These are phyloP conservation scores for Cladophialophora psammophila DNA, from an alignment of 2,329 filamentous ascomycete genomes.

Conservation along the genomic window DNA sequence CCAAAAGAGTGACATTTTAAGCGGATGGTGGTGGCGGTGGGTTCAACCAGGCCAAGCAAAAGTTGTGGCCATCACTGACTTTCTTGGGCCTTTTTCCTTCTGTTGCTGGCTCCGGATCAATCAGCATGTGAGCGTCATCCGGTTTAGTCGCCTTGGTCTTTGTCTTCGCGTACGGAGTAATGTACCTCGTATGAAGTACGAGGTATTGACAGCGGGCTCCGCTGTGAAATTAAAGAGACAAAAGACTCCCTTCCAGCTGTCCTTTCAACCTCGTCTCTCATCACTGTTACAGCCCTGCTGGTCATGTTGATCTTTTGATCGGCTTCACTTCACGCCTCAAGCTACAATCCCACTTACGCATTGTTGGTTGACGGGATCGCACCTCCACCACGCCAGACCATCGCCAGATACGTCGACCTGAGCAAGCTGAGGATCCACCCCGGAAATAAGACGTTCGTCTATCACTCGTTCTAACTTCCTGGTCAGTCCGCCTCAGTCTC, in stretches of 20 bases:
- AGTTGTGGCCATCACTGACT: constrained; percentile 12
- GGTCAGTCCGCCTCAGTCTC: constrained; percentile 11
- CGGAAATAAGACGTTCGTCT: constrained; percentile 23
- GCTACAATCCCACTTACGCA: not conserved
- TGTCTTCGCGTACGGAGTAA: not conserved
- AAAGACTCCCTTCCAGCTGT: not conserved
- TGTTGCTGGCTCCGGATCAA: constrained; percentile 6
- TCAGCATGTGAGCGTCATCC: constrained; percentile 3
- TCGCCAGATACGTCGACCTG: constrained; percentile 8
- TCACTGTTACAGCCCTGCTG: not conserved
- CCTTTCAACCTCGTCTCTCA: not conserved
- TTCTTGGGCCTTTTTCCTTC: not conserved
- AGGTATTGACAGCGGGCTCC: not conserved
- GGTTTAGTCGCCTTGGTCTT: not conserved
- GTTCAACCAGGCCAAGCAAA: not conserved
- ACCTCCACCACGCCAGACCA: constrained; percentile 2
- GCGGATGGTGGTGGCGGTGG: not conserved
- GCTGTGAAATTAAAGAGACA: not conserved
- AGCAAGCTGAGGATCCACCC: constrained; percentile 14
- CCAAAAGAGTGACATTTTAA: constrained; percentile 6
- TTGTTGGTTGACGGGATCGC: constrained; percentile 3
- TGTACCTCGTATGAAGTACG: too few relatives aligned
- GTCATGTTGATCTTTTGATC: not conserved
- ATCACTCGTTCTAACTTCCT: constrained; percentile 14
- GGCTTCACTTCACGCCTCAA: not conserved